phyloP scores from a whole-genome alignment of 1,139 yeast genomes.

The Lodderomyces jiufengensis region DNA sequence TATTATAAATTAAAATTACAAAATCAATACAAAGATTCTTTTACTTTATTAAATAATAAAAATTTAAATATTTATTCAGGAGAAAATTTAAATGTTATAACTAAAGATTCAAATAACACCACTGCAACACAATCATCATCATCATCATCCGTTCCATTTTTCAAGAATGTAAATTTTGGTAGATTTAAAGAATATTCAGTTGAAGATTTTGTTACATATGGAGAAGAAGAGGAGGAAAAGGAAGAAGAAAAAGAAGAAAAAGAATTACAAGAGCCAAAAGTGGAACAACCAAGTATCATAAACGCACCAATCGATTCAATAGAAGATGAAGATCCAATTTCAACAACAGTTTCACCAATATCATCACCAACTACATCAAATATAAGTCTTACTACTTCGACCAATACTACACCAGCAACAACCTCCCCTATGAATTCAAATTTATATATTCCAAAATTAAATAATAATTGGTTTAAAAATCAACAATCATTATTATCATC shows the following conservation, averaged over 20 bases:
- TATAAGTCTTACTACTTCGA: not conserved
- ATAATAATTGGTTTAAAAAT: slow-evolving; percentile 34
- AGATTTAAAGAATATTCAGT: slow-evolving; percentile 27
- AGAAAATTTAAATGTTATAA: not conserved
- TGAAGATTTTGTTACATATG: slow-evolving; percentile 39
- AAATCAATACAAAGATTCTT: slow-evolving; percentile 20
- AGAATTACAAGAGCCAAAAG: not conserved
- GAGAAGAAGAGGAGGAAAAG: slow-evolving; percentile 22
- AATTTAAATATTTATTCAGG: not conserved
- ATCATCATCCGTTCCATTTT: slow-evolving; percentile 29
- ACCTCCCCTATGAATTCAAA: slow-evolving; percentile 10
- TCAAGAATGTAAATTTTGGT: slow-evolving; percentile 38
- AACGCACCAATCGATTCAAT: too few relatives aligned
- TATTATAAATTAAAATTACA: slow-evolving; percentile 22
- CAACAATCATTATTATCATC: slow-evolving; percentile 11
- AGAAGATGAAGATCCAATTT: slow-evolving; percentile 10
- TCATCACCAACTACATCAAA: slow-evolving; percentile 13
- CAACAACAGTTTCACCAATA: slow-evolving; percentile 13
- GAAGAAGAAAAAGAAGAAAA: slow-evolving; percentile 4
- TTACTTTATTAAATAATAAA: slow-evolving; percentile 30
- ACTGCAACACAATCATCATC: not conserved
- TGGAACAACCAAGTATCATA: slow-evolving; percentile 1
- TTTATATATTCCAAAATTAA: slow-evolving; percentile 24
- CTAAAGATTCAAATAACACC: not conserved
- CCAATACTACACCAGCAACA: not conserved